Base-by-base conservation (phyloP, 139 green algal genomes). In the Chlamydomonas urium region DNA sequence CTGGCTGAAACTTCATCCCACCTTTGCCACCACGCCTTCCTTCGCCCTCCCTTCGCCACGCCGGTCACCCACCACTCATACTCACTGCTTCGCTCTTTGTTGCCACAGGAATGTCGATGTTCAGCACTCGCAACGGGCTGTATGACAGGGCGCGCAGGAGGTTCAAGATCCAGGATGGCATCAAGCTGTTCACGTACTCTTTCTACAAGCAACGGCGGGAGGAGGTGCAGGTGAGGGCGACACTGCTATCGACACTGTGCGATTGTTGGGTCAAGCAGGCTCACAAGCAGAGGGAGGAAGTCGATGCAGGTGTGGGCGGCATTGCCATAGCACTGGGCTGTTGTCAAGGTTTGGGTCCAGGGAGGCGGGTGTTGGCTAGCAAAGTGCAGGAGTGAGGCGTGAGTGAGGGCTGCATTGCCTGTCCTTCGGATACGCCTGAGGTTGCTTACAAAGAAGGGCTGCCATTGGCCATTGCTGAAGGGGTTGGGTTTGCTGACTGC, bases 71-170 rank as follows among this genome's bases (percentile, higher is more conserved):
- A 67, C 59, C 31, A 26, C 59, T 26, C 8, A 67, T 8, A 69
- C 34, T 69, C 10, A 48, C 14, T 14, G 5, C 34, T 34, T 26
- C 19, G 19, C 10, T 62, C 1, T 38, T 66, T 35, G 1, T 32
- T 67, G 14, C 31, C 21, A 14, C 83, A 92, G 92, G 92, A 65
- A 95, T 97, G 88, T 94, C 88, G 1, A 97, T 92, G 32, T 97
- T 97, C 79, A 90, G 68, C 70, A 94, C 89, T 0, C 83, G 80
- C 21, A 88, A 89, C 24, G 92, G 92, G 2, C 72, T 97, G 42
- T 97, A 97, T 58, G 92, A 96, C 72, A 74, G 84, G 1, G 92
- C 91, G 1, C 66, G 82, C 19, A 86, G 88, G 72, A 72, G 75
- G 34, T 95, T 93, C 71, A 85, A 87, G 31, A 81, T 97, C 2